A percentile compares a stretch with the other conserved stretches of the same genome.
Conservation (phyloP, 768 basidiomycete species). For the Scleroderma citrinum region DNA sequence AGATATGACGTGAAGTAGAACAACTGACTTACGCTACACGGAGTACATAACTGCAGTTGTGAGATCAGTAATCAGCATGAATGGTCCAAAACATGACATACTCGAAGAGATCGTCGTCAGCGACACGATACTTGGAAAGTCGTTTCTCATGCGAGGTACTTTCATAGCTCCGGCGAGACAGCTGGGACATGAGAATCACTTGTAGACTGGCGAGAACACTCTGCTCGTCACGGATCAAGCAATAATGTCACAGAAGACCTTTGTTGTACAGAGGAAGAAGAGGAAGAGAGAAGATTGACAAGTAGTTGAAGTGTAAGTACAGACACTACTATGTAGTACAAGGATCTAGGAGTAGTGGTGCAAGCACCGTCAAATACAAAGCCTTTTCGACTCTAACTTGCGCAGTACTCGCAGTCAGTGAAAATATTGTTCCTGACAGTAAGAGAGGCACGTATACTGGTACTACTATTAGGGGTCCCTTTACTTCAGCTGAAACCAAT, state of each 20-base stretch:
- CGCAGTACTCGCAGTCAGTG: too few species aligned
- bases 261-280: not conserved
- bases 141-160: conserved; percentile 68
- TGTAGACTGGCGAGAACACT: not conserved
- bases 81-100: conserved; percentile 32
- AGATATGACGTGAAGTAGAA: not conserved
- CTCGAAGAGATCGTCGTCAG: conserved; percentile 86
- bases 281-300: not conserved
- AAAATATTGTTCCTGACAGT: too few species aligned
- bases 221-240: conserved; percentile 5
- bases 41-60: conserved; percentile 58
- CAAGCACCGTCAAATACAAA: too few species aligned
- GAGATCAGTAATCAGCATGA: conserved; percentile 6
- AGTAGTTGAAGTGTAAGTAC: not conserved
- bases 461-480: too few species aligned
- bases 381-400: too few species aligned
- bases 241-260: not conserved
- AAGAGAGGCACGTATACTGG: too few species aligned
- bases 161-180: conserved; percentile 76
- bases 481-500: too few species aligned
- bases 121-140: conserved; percentile 67
- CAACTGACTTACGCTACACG: conserved; percentile 68
- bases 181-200: conserved; percentile 15
- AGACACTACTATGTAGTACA: too few species aligned
- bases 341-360: too few species aligned